phyloP scores from a whole-genome alignment of 139 green algal species.

The Auxenochlorella protothecoides region DNA sequence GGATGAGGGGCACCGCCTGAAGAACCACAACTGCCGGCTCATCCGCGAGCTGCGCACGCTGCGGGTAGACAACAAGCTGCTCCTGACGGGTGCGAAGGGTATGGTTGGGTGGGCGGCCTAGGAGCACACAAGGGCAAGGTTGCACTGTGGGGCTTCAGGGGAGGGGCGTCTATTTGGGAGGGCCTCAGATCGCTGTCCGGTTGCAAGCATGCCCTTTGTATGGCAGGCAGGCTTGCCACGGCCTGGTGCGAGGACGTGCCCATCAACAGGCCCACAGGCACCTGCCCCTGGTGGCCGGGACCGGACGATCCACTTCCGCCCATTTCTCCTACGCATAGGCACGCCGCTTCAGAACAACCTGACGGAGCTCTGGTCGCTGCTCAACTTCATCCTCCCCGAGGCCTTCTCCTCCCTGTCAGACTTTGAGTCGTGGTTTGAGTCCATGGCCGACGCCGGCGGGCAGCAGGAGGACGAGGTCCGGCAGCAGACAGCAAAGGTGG shows the following conservation, averaged over 20 bases:
- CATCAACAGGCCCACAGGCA: too few species aligned
- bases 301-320: background rate
- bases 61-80: constrained; percentile 67
- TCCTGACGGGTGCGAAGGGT: constrained; percentile 73
- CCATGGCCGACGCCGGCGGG: constrained; percentile 24
- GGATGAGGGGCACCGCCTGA: constrained; percentile 93
- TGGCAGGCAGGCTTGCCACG: too few species aligned
- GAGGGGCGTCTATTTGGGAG: too few species aligned
- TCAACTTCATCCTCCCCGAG: constrained; percentile 97
- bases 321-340: constrained; percentile 33
- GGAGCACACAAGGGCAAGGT: too few species aligned
- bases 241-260: too few species aligned
- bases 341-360: constrained; percentile 99
- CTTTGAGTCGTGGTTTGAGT: constrained; percentile 92
- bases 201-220: too few species aligned
- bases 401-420: constrained; percentile 71
- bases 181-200: too few species aligned
- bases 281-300: too few species aligned
- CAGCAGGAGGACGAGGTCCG: constrained; percentile 29
- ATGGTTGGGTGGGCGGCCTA: background rate
- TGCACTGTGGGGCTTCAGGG: too few species aligned
- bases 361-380: constrained; percentile 89
- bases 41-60: constrained; percentile 79
- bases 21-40: constrained; percentile 93
- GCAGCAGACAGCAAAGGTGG: constrained; percentile 42